Base-by-base conservation (phyloP, 2,329 filamentous ascomycete species). In the Rutstroemia sydowiana region DNA sequence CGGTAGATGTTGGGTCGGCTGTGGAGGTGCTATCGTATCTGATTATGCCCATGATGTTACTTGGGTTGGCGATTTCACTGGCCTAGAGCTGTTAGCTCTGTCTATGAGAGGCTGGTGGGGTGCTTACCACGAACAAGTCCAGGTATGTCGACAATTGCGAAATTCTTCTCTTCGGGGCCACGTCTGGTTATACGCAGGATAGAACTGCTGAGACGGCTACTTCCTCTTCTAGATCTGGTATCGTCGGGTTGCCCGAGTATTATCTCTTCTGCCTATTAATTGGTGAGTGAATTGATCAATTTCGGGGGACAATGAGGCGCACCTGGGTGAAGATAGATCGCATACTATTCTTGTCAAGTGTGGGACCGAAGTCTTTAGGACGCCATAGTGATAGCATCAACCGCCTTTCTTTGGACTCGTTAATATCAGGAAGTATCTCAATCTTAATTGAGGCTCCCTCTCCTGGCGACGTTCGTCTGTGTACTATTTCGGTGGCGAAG, bases 21-120 rank as follows among this genome's bases (percentile, higher is more conserved):
- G 63, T 63, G 37, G 66, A 67, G 14, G 47, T 34, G 0, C 81
- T 82, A 3, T 70, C 55, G 10, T 72, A 72, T 41, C 67, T 69
- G 6, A 80, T 56, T 36, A 80, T 74, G 1, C 74, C 77, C 31
- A 63, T 70, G 56, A 68, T 63, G 45, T 67, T 68, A 3, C 70
- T 69, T 59, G 83, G 70, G 39, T 82, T 73, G 13, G 71, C 61
- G 40, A 83, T 72, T 43, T 87, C 71, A 7, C 74, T 77, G 0
- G n/a, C n/a, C n/a, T n/a, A n/a, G n/a, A n/a, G n/a, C n/a, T n/a
- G n/a, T n/a, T n/a, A n/a, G 10, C 31, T 30, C 21, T 9, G 8
- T 11, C 30, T 26, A 20, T 20, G n/a, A 2, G 7, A 30, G 10
- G 7, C 16, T 13, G 44, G 30, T 5, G 28, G 14, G 10, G 23